Evolutionary conservation across 345 rosid genomes (phyloP).

Genomic region (Citrus medica): DNA sequence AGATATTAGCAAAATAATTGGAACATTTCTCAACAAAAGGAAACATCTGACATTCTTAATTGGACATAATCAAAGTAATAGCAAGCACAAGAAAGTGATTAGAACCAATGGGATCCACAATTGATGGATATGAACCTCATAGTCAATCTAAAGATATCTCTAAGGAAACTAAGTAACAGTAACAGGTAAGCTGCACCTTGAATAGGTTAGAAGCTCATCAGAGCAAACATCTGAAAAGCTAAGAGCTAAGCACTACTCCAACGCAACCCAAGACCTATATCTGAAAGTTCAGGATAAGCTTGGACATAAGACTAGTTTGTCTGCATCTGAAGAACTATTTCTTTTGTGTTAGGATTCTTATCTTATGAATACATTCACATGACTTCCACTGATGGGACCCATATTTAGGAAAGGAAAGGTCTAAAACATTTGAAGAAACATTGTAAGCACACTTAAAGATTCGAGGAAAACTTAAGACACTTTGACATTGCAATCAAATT

Average conservation of each 20-base stretch:
- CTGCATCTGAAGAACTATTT: background rate
- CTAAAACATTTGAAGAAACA: background rate
- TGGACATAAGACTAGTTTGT: background rate
- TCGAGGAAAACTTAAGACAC: background rate
- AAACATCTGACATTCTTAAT: background rate
- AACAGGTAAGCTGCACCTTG: background rate
- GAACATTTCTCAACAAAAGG: background rate
- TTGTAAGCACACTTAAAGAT: background rate
- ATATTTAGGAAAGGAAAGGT: background rate
- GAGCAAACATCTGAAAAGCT: background rate
- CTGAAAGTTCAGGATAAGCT: background rate
- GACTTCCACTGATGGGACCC: background rate
- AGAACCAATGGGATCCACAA: background rate
- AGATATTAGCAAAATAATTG: background rate
- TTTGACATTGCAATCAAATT: background rate
- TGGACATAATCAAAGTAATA: background rate
- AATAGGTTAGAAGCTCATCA: background rate
- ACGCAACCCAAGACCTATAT: background rate
- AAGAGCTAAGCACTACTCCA: background rate
- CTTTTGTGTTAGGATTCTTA: background rate
- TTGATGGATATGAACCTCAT: background rate
- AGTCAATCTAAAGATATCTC: background rate
- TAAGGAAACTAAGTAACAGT: background rate
- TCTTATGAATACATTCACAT: background rate
- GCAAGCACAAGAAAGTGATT: background rate